phyloP scores from a whole-genome alignment of 495 filamentous ascomycete species.

The Aspergillus heteromorphus region DNA sequence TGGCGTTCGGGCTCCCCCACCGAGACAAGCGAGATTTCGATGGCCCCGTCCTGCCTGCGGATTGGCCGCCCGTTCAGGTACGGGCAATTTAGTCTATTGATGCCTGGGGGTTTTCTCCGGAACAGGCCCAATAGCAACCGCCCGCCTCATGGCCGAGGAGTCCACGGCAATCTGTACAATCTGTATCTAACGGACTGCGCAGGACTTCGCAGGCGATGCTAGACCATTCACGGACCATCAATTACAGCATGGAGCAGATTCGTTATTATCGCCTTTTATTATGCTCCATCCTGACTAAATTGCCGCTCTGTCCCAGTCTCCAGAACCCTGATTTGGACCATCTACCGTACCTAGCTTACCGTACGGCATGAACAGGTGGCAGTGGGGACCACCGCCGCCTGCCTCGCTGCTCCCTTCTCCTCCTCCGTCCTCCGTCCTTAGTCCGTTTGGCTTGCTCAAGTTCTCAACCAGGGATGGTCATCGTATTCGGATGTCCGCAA shows the following conservation, averaged over 20 bases:
- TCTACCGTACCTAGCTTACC: background rate
- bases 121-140: conserved; percentile 9
- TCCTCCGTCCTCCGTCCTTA: background rate
- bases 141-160: background rate
- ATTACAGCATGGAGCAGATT: background rate
- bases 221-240: background rate
- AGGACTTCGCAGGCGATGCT: background rate
- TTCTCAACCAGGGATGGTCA: background rate
- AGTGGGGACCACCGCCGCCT: background rate
- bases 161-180: background rate
- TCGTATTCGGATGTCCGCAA: background rate
- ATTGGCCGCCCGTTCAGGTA: conserved; percentile 26
- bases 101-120: conserved; percentile 17
- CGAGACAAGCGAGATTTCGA: conserved; percentile 26
- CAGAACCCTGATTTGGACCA: background rate
- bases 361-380: background rate
- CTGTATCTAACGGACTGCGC: too few relatives aligned
- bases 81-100: conserved; percentile 18
- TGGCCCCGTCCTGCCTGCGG: conserved; percentile 15
- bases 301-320: background rate
- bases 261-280: background rate
- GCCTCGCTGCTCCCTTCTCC: background rate
- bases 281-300: background rate
- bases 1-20: conserved; percentile 18
- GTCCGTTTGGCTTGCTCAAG: background rate